phyloP scores from a whole-genome alignment of 2,329 filamentous ascomycete genomes.

The Teratosphaeria nubilosa region DNA sequence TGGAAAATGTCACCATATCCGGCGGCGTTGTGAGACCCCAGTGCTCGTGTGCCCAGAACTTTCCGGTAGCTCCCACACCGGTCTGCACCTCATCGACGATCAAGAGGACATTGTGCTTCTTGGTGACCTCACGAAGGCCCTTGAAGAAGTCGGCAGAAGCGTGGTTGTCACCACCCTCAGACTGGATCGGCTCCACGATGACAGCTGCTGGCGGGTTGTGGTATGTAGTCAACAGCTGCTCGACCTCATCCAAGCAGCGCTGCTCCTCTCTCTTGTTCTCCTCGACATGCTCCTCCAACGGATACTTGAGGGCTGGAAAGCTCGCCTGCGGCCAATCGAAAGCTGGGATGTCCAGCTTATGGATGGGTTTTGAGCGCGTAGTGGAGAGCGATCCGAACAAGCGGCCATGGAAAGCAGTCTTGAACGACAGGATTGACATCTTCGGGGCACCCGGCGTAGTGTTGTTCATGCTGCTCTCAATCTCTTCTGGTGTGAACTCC shows the following conservation, averaged over 20 bases:
- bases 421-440: conserved; percentile 82
- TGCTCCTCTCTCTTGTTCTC: conserved; percentile 78
- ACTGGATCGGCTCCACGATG: conserved; percentile 83
- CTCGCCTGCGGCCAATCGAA: conserved; percentile 91
- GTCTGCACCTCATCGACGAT: conserved; percentile 95
- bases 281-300: conserved; percentile 64
- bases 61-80: conserved; percentile 81
- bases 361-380: conserved; percentile 84
- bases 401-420: conserved; percentile 78
- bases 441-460: conserved; percentile 65
- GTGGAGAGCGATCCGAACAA: conserved; percentile 81
- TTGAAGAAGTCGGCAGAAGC: conserved; percentile 80
- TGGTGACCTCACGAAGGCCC: conserved; percentile 68
- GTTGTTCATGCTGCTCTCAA: conserved; percentile 69
- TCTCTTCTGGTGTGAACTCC: conserved; percentile 71
- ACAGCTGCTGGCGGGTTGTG: conserved; percentile 72
- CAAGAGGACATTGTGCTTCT: conserved; percentile 66
- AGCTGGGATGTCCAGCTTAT: conserved; percentile 89
- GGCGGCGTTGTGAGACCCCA: conserved; percentile 72
- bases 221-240: conserved; percentile 69
- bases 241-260: conserved; percentile 71
- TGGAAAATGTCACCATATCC: conserved; percentile 90
- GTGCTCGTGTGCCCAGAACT: conserved; percentile 96
- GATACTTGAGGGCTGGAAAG: conserved; percentile 80
- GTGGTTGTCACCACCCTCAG: conserved; percentile 91